Base-by-base conservation (phyloP, 2,329 filamentous ascomycete species). In the Gaeumannomyces sp. region DNA sequence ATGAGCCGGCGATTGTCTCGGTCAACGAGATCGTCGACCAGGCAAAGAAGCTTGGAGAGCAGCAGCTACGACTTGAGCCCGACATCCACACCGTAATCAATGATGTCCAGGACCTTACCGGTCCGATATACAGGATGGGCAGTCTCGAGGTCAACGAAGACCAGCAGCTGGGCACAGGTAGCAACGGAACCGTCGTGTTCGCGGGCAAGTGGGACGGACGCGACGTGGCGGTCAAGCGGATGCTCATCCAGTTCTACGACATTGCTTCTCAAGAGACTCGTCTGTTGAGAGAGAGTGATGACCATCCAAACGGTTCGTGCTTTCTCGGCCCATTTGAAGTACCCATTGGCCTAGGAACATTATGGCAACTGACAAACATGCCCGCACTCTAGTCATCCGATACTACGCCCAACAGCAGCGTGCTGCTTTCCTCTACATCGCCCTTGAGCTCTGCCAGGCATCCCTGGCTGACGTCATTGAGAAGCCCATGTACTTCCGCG, bases 171-270 rank as follows among this genome's bases (percentile, higher is more conserved):
- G 87, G 87, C 28, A 89, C 92, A 66, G 95, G 95, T 64, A 98
- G 94, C 75, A 96, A 97, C 73, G 95, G 95, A n/a, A 99, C 95
- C 0, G 88, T 96, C 64, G 95, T 99, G 0, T 98, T 95, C 75
- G 89, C 92, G 61, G 95, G 95, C n/a, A 91, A 89, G 64, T 98
- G 96, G 74, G 95, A 96, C 74, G 93, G 93, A 29, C 89, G 93
- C 62, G 90, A 93, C 59, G 94, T 99, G 31, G 95, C 95, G 1
- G 92, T 99, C 61, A 99, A 99, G 81, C 88, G 95, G 45, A 96
- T 99, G 92, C 82, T 98, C 67, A 92, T 94, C 45, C 92, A 97
- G 70, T 97, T 97, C 71, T 97, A 93, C 74, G 94, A 97, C 69
- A 91, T 99, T 70, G 95, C 95, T 0, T 93, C 92, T 14, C 93